phyloP scores from a whole-genome alignment of 164 flowering plant genomes.

The Euptelea pleiosperma region DNA sequence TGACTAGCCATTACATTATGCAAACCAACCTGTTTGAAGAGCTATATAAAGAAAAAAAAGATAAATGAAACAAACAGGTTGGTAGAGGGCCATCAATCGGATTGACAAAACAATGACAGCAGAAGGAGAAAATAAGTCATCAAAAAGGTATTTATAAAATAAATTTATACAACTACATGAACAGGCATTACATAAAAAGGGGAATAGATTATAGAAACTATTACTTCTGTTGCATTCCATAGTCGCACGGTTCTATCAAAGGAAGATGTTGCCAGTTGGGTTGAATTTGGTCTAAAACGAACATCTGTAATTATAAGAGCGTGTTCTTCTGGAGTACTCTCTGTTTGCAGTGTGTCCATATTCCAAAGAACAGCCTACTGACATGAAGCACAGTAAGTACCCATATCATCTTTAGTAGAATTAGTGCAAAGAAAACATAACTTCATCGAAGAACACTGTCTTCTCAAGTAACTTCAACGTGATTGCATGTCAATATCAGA shows the following conservation, averaged over 20 bases:
- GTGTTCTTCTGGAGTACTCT: slow-evolving; percentile 72
- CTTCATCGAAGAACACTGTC: too few relatives aligned
- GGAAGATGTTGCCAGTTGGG: slow-evolving; percentile 88
- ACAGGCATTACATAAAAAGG: slow-evolving; percentile 5
- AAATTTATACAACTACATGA: too few relatives aligned
- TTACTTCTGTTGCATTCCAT: slow-evolving; percentile 93
- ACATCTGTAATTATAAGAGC: slow-evolving; percentile 64
- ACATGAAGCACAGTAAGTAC: slow-evolving; percentile 15
- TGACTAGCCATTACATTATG: too few relatives aligned
- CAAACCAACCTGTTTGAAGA: too few relatives aligned
- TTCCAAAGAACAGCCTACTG: slow-evolving; percentile 82
- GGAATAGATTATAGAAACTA: slow-evolving; percentile 6
- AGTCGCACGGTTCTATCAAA: slow-evolving; percentile 75
- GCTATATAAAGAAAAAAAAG: too few relatives aligned
- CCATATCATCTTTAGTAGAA: neutral
- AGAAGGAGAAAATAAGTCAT: too few relatives aligned
- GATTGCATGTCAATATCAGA: neutral
- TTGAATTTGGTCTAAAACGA: slow-evolving; percentile 85
- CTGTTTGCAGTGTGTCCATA: slow-evolving; percentile 74
- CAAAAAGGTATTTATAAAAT: too few relatives aligned
- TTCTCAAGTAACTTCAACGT: too few relatives aligned
- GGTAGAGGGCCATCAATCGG: too few relatives aligned
- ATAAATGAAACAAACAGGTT: too few relatives aligned
- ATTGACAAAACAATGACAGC: too few relatives aligned
- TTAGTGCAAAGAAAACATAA: neutral